Conservation (phyloP, 768 basidiomycete species). For the Heimioporus sp. region DNA sequence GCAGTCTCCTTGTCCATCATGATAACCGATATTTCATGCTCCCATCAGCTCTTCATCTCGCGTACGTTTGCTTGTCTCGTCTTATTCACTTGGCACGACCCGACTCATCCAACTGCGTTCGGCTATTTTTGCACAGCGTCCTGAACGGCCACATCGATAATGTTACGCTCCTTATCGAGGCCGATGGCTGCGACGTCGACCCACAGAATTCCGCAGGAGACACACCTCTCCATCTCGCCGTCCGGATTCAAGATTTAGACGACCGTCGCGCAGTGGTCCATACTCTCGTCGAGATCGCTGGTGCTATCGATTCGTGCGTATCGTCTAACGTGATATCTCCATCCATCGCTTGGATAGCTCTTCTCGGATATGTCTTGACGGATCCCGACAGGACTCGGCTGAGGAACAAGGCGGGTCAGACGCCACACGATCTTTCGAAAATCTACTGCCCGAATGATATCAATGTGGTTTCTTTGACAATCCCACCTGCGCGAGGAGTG, state of each 20-base stretch:
- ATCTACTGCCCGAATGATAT: conserved; percentile 21
- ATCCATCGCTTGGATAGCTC: not conserved
- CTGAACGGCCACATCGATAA: conserved; percentile 13
- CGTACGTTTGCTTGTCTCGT: conserved; percentile 20
- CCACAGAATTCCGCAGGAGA: conserved; percentile 22
- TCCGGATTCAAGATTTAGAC: conserved; percentile 12
- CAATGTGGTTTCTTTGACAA: conserved; percentile 16
- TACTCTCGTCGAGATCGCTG: conserved; percentile 21
- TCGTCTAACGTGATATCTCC: no score
- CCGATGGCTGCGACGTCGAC: conserved; percentile 29
- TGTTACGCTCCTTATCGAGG: conserved; percentile 23
- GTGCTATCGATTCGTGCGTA: conserved; percentile 24
- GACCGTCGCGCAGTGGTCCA: conserved; percentile 21
- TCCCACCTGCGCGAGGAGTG: conserved; percentile 16
- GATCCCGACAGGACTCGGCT: conserved; percentile 17
- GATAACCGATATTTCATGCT: conserved; percentile 7
- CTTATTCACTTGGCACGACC: not conserved
- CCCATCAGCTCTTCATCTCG: conserved; percentile 29
- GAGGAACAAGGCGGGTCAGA: conserved; percentile 26
- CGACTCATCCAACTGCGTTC: no score
- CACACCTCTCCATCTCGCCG: conserved; percentile 30
- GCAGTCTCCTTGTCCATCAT: conserved; percentile 5
- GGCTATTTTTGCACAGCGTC: conserved; percentile 11
- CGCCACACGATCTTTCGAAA: conserved; percentile 20
- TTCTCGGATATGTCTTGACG: not conserved